Conservation (phyloP, 495 filamentous ascomycete species). For the Trichocladium uniseriatum region DNA sequence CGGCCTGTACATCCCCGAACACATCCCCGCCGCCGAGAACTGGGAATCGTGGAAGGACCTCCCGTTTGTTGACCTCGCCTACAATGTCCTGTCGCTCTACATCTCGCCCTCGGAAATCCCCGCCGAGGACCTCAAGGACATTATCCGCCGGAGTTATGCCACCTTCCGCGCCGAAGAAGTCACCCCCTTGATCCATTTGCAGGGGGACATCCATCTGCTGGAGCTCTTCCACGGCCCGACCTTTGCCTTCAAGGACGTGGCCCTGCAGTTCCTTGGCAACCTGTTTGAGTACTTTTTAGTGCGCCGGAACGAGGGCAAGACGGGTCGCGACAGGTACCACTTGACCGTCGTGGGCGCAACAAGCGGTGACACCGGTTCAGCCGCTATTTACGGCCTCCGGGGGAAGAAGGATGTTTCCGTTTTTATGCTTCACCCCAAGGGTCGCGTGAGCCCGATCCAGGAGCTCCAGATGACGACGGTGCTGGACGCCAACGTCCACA, state of each 20-base stretch:
- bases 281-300: slow-evolving; percentile 93
- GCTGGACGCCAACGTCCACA: slow-evolving; percentile 80
- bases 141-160: slow-evolving; percentile 71
- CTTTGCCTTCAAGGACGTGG: slow-evolving; percentile 91
- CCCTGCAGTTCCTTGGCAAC: slow-evolving; percentile 86
- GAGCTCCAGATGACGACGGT: slow-evolving; percentile 94
- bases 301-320: slow-evolving; percentile 66
- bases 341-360: slow-evolving; percentile 88
- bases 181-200: slow-evolving; percentile 62
- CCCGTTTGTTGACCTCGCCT: slow-evolving; percentile 69
- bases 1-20: slow-evolving; percentile 82
- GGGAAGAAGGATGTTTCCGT: slow-evolving; percentile 93
- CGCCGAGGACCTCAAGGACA: slow-evolving; percentile 61
- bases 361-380: slow-evolving; percentile 87
- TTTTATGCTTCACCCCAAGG: slow-evolving; percentile 81
- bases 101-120: slow-evolving; percentile 80
- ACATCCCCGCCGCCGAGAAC: slow-evolving; percentile 55
- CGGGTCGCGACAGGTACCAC: slow-evolving; percentile 65
- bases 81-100: slow-evolving; percentile 66
- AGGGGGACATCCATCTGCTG: slow-evolving; percentile 68
- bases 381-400: slow-evolving; percentile 93
- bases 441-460: slow-evolving; percentile 74
- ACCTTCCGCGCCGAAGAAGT: slow-evolving; percentile 72
- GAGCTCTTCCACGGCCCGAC: slow-evolving; percentile 98
- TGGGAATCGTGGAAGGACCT: slow-evolving; percentile 71